Conservation (phyloP, 805 yeast species). For the Isabelozyma gotoi region DNA sequence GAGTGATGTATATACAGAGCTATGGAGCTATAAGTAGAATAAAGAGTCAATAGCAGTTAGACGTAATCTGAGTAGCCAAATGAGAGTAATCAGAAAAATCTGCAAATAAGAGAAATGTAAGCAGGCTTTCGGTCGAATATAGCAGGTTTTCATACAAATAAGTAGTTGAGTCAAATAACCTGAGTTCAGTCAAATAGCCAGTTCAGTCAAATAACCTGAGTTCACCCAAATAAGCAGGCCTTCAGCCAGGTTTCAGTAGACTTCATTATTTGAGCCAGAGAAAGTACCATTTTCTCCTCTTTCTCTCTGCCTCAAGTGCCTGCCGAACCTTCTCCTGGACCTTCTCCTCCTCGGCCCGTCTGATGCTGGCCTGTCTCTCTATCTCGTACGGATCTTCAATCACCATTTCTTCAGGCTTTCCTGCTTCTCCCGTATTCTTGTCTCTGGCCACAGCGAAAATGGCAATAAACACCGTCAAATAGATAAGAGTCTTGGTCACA, state of each 20-base stretch:
- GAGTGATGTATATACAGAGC: conserved; percentile 9
- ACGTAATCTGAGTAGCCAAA: too few species aligned
- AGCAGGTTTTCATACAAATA: too few species aligned
- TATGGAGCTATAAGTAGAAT: neutral
- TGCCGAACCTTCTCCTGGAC: conserved; percentile 14
- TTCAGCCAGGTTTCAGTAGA: too few species aligned
- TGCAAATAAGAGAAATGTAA: too few species aligned
- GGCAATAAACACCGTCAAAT: conserved; percentile 46
- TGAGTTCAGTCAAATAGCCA: too few species aligned
- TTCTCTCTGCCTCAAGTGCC: conserved; percentile 9
- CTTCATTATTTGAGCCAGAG: conserved; percentile 49
- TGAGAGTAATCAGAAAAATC: too few species aligned
- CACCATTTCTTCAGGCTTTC: conserved; percentile 38
- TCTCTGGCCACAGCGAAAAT: conserved; percentile 58
- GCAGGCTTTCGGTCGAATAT: too few species aligned
- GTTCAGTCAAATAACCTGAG: too few species aligned
- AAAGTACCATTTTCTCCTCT: conserved; percentile 47
- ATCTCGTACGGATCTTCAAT: conserved; percentile 38
- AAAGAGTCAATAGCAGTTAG: too few species aligned
- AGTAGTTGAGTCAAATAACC: too few species aligned
- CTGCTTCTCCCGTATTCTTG: conserved; percentile 46
- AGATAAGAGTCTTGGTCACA: conserved; percentile 52
- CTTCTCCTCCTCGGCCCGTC: conserved; percentile 14
- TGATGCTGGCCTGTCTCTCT: conserved; percentile 20
- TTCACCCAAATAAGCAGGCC: too few species aligned